Evolutionary conservation across 305 asterid genomes (phyloP).

Genomic region (Fraxinus albicans): DNA sequence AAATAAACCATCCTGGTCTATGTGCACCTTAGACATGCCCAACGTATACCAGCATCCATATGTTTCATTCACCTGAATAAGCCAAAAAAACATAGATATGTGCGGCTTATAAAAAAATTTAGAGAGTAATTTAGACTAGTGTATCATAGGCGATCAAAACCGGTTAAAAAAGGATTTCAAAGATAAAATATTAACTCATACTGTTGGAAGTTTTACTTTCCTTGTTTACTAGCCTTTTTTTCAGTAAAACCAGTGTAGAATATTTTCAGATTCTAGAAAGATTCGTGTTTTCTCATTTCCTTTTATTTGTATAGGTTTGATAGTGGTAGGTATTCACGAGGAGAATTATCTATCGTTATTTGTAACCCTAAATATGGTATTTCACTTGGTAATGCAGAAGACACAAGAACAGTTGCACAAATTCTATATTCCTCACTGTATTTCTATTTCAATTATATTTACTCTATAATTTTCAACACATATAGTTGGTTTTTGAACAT

Average conservation of each 20-base stretch:
- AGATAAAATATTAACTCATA: conserved; percentile 1
- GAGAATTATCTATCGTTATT: neutral
- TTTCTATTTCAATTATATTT: neutral
- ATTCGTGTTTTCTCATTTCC: neutral
- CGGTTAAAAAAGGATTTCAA: conserved; percentile 10
- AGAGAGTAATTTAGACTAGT: conserved; percentile 14
- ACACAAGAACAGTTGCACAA: neutral
- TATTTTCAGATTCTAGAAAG: neutral
- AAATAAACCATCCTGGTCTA: conserved; percentile 65
- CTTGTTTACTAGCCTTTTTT: neutral
- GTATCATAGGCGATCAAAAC: conserved; percentile 14
- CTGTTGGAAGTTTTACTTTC: neutral
- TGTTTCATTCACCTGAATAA: conserved; percentile 80
- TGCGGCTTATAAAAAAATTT: conserved; percentile 2
- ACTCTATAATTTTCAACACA: neutral
- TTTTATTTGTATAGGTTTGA: neutral
- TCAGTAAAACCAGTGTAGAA: neutral
- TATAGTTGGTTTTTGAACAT: neutral
- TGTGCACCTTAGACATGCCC: conserved; percentile 77
- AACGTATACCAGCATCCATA: conserved; percentile 87
- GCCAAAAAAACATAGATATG: conserved; percentile 7
- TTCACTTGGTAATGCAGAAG: neutral
- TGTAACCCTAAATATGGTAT: neutral
- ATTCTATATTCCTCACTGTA: neutral
- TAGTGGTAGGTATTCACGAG: neutral